Evolutionary conservation across 2,329 filamentous ascomycete species (phyloP).

Genomic region (Fusarium coicis): DNA sequence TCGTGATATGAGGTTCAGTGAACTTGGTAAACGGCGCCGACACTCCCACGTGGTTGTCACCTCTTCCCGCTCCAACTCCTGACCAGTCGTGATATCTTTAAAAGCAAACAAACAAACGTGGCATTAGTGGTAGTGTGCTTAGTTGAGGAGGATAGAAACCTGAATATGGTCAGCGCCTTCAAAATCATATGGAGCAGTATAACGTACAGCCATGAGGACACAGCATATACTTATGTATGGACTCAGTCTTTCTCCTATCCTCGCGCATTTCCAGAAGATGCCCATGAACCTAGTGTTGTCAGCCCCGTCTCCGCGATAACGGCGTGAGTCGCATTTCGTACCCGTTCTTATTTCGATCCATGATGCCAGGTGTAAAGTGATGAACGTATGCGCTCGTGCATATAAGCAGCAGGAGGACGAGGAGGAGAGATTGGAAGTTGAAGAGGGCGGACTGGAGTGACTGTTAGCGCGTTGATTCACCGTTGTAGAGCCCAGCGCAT

Average conservation of each 20-base stretch:
- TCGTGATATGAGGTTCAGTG: constrained; percentile 17
- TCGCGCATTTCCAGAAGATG: constrained; percentile 95
- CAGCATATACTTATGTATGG: constrained; percentile 97
- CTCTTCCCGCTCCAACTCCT: constrained; percentile 31
- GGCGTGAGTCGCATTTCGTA: constrained; percentile 54
- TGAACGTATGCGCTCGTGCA: constrained; percentile 97
- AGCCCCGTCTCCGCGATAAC: constrained; percentile 10
- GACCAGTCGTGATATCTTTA: constrained; percentile 37
- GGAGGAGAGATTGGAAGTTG: constrained; percentile 97
- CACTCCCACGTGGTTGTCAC: constrained; percentile 3
- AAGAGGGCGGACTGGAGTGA: constrained; percentile 85
- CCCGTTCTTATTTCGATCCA: constrained; percentile 95
- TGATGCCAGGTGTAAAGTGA: constrained; percentile 85
- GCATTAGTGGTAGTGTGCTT: constrained; percentile 41
- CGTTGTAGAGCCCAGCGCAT: neutral
- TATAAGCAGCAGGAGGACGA: constrained; percentile 93
- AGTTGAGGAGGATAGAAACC: constrained; percentile 52
- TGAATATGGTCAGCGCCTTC: constrained; percentile 24
- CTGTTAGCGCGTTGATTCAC: constrained; percentile 18
- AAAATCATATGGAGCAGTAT: neutral
- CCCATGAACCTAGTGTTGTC: constrained; percentile 71
- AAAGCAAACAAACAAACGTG: constrained; percentile 23
- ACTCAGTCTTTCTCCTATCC: constrained; percentile 91
- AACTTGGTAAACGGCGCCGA: constrained; percentile 16
- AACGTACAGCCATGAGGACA: constrained; percentile 86